Conservation (phyloP, 2,329 filamentous ascomycete species). For the Pyrenophora tritici-repentis region DNA sequence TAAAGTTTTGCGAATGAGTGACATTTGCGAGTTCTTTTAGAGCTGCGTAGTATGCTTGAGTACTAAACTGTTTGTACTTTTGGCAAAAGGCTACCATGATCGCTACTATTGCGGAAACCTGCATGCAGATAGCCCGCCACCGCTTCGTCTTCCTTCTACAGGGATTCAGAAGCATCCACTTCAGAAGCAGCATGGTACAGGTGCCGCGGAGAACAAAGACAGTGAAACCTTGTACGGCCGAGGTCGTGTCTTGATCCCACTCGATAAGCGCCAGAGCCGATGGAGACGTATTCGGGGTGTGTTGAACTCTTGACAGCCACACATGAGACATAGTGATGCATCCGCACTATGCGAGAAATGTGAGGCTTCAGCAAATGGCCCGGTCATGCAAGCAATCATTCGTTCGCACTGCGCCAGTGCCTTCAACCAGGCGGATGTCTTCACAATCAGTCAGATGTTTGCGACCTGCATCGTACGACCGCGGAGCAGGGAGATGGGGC, state of each 20-base stretch:
- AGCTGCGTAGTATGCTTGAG: background rate
- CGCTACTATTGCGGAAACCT: constrained; percentile 8
- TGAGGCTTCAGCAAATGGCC: background rate
- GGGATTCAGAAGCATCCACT: constrained; percentile 7
- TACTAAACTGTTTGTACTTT: constrained; percentile 11
- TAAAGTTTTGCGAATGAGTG: constrained; percentile 3
- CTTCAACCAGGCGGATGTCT: background rate
- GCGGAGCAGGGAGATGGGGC: constrained; percentile 21
- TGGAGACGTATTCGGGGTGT: background rate
- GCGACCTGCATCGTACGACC: constrained; percentile 20
- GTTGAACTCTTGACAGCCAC: no score
- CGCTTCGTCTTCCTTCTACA: constrained; percentile 5
- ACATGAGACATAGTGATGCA: no score
- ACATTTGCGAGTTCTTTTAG: background rate
- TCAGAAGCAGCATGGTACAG: constrained; percentile 7
- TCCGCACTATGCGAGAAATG: background rate
- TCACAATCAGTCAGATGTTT: constrained; percentile 11
- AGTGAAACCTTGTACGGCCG: constrained; percentile 21
- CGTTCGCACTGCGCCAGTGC: background rate
- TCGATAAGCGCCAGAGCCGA: constrained; percentile 11
- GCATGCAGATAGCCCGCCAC: constrained; percentile 13
- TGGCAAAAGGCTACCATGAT: background rate
- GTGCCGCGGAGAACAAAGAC: constrained; percentile 6
- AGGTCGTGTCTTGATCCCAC: constrained; percentile 1
- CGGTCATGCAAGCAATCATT: constrained; percentile 5